phyloP scores from a whole-genome alignment of 2,329 filamentous ascomycete species.

The Sporothrix luriei region DNA sequence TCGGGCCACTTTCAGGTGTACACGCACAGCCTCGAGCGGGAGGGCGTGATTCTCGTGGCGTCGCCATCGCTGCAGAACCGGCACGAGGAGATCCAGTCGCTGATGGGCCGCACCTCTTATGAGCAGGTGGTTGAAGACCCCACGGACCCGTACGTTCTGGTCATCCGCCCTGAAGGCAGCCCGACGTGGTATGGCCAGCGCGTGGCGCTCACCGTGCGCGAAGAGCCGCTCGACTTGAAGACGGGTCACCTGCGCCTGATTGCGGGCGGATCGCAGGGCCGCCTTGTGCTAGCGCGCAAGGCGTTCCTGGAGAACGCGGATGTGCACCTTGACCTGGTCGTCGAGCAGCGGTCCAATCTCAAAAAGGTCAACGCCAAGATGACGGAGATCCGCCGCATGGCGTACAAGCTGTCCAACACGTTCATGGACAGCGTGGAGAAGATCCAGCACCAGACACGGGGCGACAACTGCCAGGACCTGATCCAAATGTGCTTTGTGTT shows the following conservation, averaged over 20 bases:
- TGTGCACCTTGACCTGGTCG: slow-evolving; percentile 81
- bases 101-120: slow-evolving; percentile 70
- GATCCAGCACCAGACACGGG: slow-evolving; percentile 80
- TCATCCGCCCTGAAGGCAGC: slow-evolving; percentile 77
- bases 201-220: slow-evolving; percentile 69
- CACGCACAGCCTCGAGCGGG: slow-evolving; percentile 65
- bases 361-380: slow-evolving; percentile 88
- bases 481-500: slow-evolving; percentile 98
- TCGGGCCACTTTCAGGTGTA: slow-evolving; percentile 88
- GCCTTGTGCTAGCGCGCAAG: slow-evolving; percentile 75
- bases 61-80: slow-evolving; percentile 76
- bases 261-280: slow-evolving; percentile 79
- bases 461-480: slow-evolving; percentile 87
- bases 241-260: slow-evolving; percentile 83
- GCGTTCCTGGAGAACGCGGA: slow-evolving; percentile 77
- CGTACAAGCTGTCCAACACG: slow-evolving; percentile 93
- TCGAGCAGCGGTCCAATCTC: slow-evolving; percentile 91
- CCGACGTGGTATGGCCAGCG: slow-evolving; percentile 81
- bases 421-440: slow-evolving; percentile 99
- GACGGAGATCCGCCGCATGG: slow-evolving; percentile 91
- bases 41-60: slow-evolving; percentile 80
- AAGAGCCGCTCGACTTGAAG: slow-evolving; percentile 82
- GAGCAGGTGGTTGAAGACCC: slow-evolving; percentile 67
- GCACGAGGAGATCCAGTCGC: slow-evolving; percentile 78
- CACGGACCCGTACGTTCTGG: slow-evolving; percentile 79